Percentiles rank a stretch among this genome's conserved stretches.
phyloP scores from a whole-genome alignment of 2,329 filamentous ascomycete species.

The Exophiala aquamarina region DNA sequence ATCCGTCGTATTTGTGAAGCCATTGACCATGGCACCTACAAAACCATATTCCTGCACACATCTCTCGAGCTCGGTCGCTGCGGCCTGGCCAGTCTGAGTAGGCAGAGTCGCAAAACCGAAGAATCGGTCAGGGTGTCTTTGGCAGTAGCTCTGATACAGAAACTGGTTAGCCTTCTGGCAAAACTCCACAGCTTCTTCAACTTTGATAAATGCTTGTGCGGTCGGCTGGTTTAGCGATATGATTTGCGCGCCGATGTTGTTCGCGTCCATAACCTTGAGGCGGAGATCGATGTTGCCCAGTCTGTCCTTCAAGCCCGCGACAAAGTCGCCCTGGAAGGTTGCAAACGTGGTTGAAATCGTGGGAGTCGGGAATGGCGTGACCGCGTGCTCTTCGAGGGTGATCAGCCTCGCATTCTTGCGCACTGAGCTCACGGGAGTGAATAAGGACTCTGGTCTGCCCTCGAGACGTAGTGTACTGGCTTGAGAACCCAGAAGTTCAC shows the following conservation, averaged over 20 bases:
- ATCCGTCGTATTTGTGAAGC: slow-evolving; percentile 51
- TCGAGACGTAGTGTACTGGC: too few species aligned
- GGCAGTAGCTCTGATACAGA: slow-evolving; percentile 12
- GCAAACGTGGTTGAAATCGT: slow-evolving; percentile 8
- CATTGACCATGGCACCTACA: slow-evolving; percentile 51
- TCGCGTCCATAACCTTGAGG: slow-evolving; percentile 17
- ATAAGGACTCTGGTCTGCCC: not conserved
- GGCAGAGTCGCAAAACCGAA: slow-evolving; percentile 45
- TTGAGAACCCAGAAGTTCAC: too few species aligned
- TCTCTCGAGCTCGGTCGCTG: slow-evolving; percentile 36
- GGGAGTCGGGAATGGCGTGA: slow-evolving; percentile 12
- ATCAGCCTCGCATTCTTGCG: slow-evolving; percentile 6
- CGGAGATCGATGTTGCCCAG: slow-evolving; percentile 14
- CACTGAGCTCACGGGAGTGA: not conserved
- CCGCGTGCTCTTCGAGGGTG: slow-evolving; percentile 21
- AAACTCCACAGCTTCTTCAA: slow-evolving; percentile 10
- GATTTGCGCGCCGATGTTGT: slow-evolving; percentile 18
- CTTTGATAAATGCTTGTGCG: slow-evolving; percentile 12
- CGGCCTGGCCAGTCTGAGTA: slow-evolving; percentile 36
- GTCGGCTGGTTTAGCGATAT: slow-evolving; percentile 20
- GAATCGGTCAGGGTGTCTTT: slow-evolving; percentile 36
- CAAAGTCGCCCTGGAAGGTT: slow-evolving; percentile 10
- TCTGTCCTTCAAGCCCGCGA: slow-evolving; percentile 12
- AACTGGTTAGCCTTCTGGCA: slow-evolving; percentile 27
- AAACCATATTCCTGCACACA: slow-evolving; percentile 46